Evolutionary conservation across 331 rosid species (phyloP).

Genomic region (Rhamnella rubrinervis): DNA sequence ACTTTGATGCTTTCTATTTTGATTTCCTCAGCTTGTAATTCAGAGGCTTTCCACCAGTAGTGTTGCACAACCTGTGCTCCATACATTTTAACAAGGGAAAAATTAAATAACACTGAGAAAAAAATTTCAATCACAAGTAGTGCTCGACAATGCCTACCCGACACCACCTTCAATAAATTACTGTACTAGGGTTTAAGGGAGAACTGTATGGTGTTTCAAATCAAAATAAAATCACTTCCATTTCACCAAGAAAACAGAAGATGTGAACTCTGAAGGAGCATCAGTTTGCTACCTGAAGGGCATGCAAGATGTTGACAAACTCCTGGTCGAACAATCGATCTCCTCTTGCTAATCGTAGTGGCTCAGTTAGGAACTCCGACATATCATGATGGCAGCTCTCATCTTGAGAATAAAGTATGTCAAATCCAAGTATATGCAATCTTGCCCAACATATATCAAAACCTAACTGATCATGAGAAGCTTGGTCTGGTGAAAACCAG

Average conservation of each 20-base stretch:
- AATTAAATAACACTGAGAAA: neutral
- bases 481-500: constrained; percentile 68
- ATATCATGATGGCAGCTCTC: constrained; percentile 34
- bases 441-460: constrained; percentile 90
- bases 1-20: constrained; percentile 33
- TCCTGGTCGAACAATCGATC: constrained; percentile 53
- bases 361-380: constrained; percentile 46
- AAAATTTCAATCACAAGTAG: neutral
- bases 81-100: constrained; percentile 5
- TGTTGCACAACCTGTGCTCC: constrained; percentile 65
- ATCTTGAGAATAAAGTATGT: constrained; percentile 44
- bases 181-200: neutral
- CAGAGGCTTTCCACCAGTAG: constrained; percentile 59
- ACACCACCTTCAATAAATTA: no score
- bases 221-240: constrained; percentile 4
- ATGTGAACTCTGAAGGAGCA: neutral
- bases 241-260: neutral
- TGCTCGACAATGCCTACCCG: neutral
- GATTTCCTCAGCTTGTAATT: constrained; percentile 22
- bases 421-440: constrained; percentile 68
- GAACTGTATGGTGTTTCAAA: neutral
- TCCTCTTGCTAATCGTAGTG: constrained; percentile 51
- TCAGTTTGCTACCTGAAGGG: constrained; percentile 69
- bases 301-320: constrained; percentile 77
- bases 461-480: constrained; percentile 45